Evolutionary conservation across 2,329 filamentous ascomycete species (phyloP), one percentile per base, ranked within the genome.

Genomic region (Xylaria sp.): DNA sequence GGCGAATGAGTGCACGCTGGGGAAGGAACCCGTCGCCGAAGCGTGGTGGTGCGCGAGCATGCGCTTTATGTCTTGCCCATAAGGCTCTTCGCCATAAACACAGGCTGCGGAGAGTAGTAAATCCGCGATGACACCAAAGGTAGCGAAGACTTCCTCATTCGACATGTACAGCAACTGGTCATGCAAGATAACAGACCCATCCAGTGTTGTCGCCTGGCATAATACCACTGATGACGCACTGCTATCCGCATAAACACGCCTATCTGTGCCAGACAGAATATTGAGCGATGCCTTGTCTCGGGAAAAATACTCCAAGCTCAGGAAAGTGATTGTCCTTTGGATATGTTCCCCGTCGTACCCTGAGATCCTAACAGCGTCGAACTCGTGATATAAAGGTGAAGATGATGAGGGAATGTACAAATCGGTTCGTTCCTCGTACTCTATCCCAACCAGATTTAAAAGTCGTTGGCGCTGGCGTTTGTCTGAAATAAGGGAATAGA

Each of bases 251-350:
- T 20, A 55, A 7, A 70, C 51, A 13, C 62, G 61, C 46, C 28
- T 50, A 13, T 70, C 69, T 20, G 51, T 56, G 13, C 7, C 10
- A 12, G 65, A 64, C 1, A 70, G 25, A 23, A 65, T n/a, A 41
- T 70, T 65, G 37, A 70, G 44, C 23, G 65, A 57, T 10, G 18
- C 65, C 18, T 39, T 62, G 7, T 28, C 31, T 13, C 18, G 20
- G 8, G 37, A 10, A 37, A 70, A 61, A n/a, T 46, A 56, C 8
- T 68, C 66, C 37, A 63, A 28, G 28, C 57, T 69, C 3, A 66
- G 28, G 18, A 69, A 13, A 15, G 25, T 70, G 23, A 65, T 23
- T 10, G 62, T 51, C 25, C 62, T 65, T 51, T 59, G 44, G 20
- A 37, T 10, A 18, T 46, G n/a, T 1, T 6, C 5, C 25, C 7